Conservation (phyloP, 2,329 filamentous ascomycete species). For the Diaporthe vexans region DNA sequence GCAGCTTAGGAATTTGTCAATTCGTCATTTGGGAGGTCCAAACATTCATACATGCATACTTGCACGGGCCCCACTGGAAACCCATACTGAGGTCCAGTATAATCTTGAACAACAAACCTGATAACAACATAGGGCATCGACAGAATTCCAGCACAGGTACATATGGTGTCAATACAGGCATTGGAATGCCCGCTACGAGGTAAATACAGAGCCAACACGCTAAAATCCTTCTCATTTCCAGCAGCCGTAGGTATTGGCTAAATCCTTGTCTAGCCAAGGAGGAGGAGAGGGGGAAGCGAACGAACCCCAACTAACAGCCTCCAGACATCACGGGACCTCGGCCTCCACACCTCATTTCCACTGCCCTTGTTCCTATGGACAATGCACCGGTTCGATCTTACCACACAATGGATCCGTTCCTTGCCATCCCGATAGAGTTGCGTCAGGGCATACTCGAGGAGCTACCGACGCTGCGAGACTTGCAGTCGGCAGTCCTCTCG, state of each 20-base stretch:
- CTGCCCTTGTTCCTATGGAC: background rate
- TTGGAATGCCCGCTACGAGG: background rate
- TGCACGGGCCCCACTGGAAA: background rate
- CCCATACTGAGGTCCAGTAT: background rate
- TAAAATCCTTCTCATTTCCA: background rate
- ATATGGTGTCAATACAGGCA: background rate
- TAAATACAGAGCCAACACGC: background rate
- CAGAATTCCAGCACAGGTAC: background rate
- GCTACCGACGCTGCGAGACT: conserved; percentile 7
- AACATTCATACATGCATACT: background rate
- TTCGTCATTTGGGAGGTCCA: too few species aligned
- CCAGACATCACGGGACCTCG: conserved; percentile 19
- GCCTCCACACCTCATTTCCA: background rate
- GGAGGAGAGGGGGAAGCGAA: conserved; percentile 5
- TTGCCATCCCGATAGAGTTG: conserved; percentile 8
- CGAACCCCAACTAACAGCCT: conserved; percentile 15
- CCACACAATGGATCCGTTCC: conserved; percentile 9
- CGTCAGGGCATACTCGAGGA: conserved; percentile 11
- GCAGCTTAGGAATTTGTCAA: background rate
- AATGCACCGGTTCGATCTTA: background rate
- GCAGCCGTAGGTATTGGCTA: background rate
- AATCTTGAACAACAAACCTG: background rate
- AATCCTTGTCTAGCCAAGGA: conserved; percentile 25
- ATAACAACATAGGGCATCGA: background rate
- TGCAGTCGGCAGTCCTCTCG: conserved; percentile 23